Conservation (phyloP, 768 basidiomycete genomes). For the Arthromyces matolae region DNA sequence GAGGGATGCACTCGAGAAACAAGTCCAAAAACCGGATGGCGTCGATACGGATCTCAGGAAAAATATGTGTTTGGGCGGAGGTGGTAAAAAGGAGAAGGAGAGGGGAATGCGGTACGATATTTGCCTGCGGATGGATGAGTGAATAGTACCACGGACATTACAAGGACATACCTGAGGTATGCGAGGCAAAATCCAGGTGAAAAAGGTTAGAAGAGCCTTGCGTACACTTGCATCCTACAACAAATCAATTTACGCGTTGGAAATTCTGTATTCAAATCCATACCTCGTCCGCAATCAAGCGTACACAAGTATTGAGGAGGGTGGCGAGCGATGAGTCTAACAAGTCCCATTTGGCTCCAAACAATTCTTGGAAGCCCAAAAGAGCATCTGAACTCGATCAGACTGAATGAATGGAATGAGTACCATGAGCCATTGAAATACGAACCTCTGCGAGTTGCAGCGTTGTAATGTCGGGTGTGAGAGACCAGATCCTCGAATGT, state of each 20-base stretch:
- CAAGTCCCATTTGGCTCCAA: constrained; percentile 57
- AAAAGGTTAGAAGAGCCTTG: constrained; percentile 63
- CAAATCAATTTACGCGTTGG: constrained; percentile 10
- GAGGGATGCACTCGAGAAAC: constrained; percentile 67
- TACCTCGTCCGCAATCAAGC: constrained; percentile 82
- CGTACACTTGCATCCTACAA: constrained; percentile 76
- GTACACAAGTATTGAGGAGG: constrained; percentile 59
- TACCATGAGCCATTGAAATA: background rate
- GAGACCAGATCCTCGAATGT: constrained; percentile 72
- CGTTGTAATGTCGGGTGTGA: constrained; percentile 82
- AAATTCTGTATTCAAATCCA: constrained; percentile 11
- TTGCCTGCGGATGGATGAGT: constrained; percentile 41
- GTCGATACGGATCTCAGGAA: constrained; percentile 91
- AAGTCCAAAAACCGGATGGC: constrained; percentile 78
- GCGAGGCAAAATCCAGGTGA: constrained; percentile 68
- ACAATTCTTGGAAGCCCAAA: constrained; percentile 65
- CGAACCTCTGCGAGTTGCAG: constrained; percentile 69
- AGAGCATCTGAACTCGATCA: constrained; percentile 56
- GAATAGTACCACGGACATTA: background rate
- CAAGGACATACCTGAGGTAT: constrained; percentile 40
- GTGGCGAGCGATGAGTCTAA: constrained; percentile 48
- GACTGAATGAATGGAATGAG: background rate
- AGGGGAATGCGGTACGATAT: constrained; percentile 70
- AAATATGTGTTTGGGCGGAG: constrained; percentile 92
- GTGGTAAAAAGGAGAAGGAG: constrained; percentile 79